Conservation (phyloP, 2,329 filamentous ascomycete genomes). For the Ophiostoma triangulosporum region DNA sequence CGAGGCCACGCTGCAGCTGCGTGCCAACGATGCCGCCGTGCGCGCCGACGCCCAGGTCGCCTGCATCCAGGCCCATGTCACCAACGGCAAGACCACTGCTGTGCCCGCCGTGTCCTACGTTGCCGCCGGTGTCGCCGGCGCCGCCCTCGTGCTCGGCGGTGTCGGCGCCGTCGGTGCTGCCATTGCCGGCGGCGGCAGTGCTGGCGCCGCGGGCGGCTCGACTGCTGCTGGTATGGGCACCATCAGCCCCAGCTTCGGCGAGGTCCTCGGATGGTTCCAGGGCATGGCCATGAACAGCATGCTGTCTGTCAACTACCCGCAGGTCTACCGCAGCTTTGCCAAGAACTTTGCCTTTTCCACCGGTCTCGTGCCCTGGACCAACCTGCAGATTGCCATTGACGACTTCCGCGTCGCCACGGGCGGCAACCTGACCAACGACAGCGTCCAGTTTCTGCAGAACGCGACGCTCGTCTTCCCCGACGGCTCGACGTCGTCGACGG, state of each 20-base stretch:
- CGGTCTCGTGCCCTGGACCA: constrained; percentile 70
- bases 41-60: constrained; percentile 40
- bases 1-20: constrained; percentile 64
- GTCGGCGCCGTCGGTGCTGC: constrained; percentile 43
- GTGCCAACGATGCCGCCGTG: constrained; percentile 31
- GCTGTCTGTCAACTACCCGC: constrained; percentile 79
- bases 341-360: constrained; percentile 91
- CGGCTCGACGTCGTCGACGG: constrained; percentile 33
- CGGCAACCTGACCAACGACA: constrained; percentile 74
- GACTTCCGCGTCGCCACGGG: constrained; percentile 67
- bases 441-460: constrained; percentile 59
- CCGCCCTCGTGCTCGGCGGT: constrained; percentile 61
- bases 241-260: constrained; percentile 69
- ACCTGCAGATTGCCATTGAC: constrained; percentile 72
- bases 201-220: constrained; percentile 32
- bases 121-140: constrained; percentile 74
- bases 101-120: constrained; percentile 69
- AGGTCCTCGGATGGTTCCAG: constrained; percentile 84
- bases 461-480: constrained; percentile 60
- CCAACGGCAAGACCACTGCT: constrained; percentile 73
- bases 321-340: constrained; percentile 76
- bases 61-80: constrained; percentile 69
- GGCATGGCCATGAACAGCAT: constrained; percentile 91
- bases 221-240: constrained; percentile 40
- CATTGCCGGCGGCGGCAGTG: constrained; percentile 33